Evolutionary conservation across 1,284 basidiomycete species (phyloP).

Genomic region (Porodaedalea pini): DNA sequence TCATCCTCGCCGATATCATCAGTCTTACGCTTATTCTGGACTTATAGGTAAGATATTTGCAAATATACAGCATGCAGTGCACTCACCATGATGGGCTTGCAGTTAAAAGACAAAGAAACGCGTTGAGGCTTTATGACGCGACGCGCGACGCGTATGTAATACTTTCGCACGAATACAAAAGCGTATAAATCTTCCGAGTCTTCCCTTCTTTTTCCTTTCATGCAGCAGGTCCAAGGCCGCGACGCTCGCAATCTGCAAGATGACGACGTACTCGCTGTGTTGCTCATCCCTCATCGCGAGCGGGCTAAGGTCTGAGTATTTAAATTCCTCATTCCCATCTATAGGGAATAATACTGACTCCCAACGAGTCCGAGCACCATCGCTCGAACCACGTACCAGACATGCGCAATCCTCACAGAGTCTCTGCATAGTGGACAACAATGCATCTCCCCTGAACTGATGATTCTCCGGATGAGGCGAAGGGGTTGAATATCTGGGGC

Average conservation of each 20-base stretch:
- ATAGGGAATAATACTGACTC: background rate
- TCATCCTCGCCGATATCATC: background rate
- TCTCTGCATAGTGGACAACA: background rate
- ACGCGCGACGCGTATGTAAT: background rate
- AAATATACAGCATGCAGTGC: background rate
- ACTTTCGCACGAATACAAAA: no score
- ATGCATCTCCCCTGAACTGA: background rate
- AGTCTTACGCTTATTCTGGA: background rate
- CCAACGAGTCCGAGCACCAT: background rate
- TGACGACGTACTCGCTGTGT: background rate
- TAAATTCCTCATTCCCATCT: background rate
- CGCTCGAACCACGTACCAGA: slow-evolving; percentile 1
- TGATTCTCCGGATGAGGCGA: background rate
- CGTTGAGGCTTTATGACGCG: background rate
- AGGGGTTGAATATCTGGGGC: background rate
- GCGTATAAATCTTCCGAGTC: background rate
- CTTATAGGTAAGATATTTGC: background rate
- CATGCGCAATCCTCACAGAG: background rate
- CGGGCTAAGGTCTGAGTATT: slow-evolving; percentile 4
- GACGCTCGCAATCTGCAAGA: background rate
- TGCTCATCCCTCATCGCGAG: background rate
- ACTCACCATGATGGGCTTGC: background rate
- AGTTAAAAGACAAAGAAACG: background rate
- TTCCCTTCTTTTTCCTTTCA: background rate
- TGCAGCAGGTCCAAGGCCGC: slow-evolving; percentile 7